These are phyloP conservation scores for Gossypium laxum DNA, from an alignment of 441 rosid species.

Conservation along the genomic window DNA sequence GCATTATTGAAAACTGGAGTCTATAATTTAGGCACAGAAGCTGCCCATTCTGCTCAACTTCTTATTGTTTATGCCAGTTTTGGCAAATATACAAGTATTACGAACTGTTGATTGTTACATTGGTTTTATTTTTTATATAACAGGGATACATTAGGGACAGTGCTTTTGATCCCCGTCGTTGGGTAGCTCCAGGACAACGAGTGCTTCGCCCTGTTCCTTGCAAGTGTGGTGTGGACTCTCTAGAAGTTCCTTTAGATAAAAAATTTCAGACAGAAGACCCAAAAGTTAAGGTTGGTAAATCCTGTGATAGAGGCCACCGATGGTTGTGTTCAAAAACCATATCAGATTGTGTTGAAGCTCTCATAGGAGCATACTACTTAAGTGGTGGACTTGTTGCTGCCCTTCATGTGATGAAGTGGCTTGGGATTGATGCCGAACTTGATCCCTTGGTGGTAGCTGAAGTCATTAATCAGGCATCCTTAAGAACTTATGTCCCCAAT, in stretches of 20 bases:
- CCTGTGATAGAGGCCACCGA: slow-evolving; percentile 76
- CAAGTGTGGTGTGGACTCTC: slow-evolving; percentile 49
- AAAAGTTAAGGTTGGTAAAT: slow-evolving; percentile 42
- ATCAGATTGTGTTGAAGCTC: slow-evolving; percentile 80
- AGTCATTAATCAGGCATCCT: slow-evolving; percentile 42
- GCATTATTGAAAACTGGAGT: neutral
- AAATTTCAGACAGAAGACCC: slow-evolving; percentile 44
- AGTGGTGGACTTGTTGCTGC: slow-evolving; percentile 64
- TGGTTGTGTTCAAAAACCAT: slow-evolving; percentile 82
- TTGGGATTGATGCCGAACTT: slow-evolving; percentile 49
- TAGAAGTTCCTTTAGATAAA: slow-evolving; percentile 63
- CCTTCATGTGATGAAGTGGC: slow-evolving; percentile 71
- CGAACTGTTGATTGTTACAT: neutral
- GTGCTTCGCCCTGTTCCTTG: slow-evolving; percentile 51
- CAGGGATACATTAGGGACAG: slow-evolving; percentile 73
- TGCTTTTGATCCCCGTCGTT: slow-evolving; percentile 80
- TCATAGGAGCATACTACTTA: slow-evolving; percentile 72
- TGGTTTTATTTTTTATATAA: slow-evolving; percentile 19
- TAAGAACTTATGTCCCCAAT: slow-evolving; percentile 33
- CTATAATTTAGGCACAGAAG: neutral
- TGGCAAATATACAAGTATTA: neutral
- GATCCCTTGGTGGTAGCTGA: slow-evolving; percentile 34
- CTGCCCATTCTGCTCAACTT: neutral
- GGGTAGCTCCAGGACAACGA: slow-evolving; percentile 84
- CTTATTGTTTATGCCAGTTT: neutral